Conservation (phyloP, 2,329 filamentous ascomycete species). For the Coleophoma cylindrospora region DNA sequence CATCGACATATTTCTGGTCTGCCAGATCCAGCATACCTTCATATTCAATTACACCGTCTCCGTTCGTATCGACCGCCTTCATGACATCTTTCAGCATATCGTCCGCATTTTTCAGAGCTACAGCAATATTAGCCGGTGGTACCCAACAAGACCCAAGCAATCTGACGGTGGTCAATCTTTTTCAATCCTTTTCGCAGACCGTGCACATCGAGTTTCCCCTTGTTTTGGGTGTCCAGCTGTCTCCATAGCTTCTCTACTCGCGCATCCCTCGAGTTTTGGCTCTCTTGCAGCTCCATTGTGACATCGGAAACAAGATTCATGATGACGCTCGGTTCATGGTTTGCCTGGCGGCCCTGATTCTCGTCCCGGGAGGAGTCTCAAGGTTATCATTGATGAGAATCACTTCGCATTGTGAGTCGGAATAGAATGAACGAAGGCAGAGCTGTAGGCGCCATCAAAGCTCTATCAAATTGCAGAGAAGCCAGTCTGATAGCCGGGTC, state of each 20-base stretch:
- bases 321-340: constrained; percentile 19
- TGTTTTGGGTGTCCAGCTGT: constrained; percentile 70
- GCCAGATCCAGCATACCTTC: constrained; percentile 54
- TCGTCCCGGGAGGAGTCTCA: constrained; percentile 5
- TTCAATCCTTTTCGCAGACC: constrained; percentile 79
- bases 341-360: constrained; percentile 3
- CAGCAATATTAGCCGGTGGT: constrained; percentile 15
- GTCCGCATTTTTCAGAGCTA: constrained; percentile 87
- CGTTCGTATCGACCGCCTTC: constrained; percentile 76
- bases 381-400: constrained; percentile 15
- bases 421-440: too few species aligned
- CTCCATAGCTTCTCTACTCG: constrained; percentile 81
- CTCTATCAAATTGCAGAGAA: background rate
- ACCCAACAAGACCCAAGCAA: constrained; percentile 7
- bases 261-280: constrained; percentile 72
- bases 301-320: constrained; percentile 4
- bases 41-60: constrained; percentile 87
- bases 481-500: background rate
- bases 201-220: constrained; percentile 78
- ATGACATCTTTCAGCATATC: constrained; percentile 77
- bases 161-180: constrained; percentile 87
- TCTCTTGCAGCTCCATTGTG: constrained; percentile 62
- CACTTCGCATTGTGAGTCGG: background rate
- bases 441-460: too few species aligned
- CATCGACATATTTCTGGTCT: constrained; percentile 1